Evolutionary conservation across 2,329 filamentous ascomycete genomes (phyloP).

Genomic region (Aspergillus novoparasiticus): DNA sequence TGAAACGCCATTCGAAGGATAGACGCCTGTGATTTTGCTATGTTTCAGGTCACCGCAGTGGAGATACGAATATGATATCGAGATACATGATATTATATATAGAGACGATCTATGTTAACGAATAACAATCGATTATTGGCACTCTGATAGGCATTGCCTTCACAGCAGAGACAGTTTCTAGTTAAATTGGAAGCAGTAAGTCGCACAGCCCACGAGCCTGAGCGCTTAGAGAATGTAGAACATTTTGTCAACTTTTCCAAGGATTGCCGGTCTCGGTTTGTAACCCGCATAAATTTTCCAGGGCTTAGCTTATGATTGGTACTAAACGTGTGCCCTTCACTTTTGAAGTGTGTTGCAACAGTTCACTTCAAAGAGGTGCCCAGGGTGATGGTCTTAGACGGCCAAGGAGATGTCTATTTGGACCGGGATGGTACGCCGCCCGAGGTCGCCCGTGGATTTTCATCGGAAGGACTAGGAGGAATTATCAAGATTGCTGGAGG

Average conservation of each 20-base stretch:
- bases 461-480: neutral
- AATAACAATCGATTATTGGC: neutral
- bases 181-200: neutral
- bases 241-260: neutral
- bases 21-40: neutral
- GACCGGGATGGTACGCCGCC: neutral
- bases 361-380: neutral
- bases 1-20: slow-evolving; percentile 64
- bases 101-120: neutral
- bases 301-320: neutral
- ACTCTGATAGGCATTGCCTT: neutral
- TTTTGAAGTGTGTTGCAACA: neutral
- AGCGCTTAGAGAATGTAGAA: neutral
- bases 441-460: neutral
- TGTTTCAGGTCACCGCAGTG: neutral
- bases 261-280: neutral
- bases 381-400: neutral
- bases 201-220: neutral
- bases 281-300: too few species aligned
- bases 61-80: neutral
- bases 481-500: neutral
- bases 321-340: neutral
- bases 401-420: neutral
- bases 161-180: neutral
- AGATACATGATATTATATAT: neutral